phyloP scores from a whole-genome alignment of 2,329 filamentous ascomycete genomes.

The Purpureocillium lavendulum region DNA sequence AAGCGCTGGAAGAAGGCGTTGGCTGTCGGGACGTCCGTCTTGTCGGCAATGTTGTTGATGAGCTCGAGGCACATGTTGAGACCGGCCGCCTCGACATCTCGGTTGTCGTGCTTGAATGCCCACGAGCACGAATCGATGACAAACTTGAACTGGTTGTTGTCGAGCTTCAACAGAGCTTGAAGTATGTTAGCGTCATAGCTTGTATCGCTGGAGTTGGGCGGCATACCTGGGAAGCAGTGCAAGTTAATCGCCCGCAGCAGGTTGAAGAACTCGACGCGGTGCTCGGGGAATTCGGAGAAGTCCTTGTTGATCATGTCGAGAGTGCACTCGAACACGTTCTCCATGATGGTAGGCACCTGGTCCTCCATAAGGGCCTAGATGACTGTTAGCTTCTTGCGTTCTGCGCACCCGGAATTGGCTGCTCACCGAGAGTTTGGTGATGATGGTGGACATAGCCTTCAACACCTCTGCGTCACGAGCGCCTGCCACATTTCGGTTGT shows the following conservation, averaged over 20 bases:
- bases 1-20: conserved; percentile 98
- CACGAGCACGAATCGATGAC: conserved; percentile 99
- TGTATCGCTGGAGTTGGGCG: background rate
- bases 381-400: conserved; percentile 6
- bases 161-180: conserved; percentile 75
- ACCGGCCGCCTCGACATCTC: conserved; percentile 91
- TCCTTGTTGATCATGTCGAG: conserved; percentile 99
- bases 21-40: conserved; percentile 76
- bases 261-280: conserved; percentile 99
- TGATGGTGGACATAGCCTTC: conserved; percentile 95
- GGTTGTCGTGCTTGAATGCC: conserved; percentile 99
- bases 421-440: conserved; percentile 91
- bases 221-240: conserved; percentile 78
- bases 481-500: conserved; percentile 93
- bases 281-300: conserved; percentile 97
- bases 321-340: conserved; percentile 97
- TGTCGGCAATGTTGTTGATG: conserved; percentile 94
- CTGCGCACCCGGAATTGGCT: background rate
- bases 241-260: conserved; percentile 91
- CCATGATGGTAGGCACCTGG: conserved; percentile 94
- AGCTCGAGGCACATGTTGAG: conserved; percentile 97
- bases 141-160: conserved; percentile 97
- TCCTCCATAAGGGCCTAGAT: conserved; percentile 87
- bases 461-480: conserved; percentile 94
- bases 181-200: conserved; percentile 1